Evolutionary conservation across 1,284 basidiomycete genomes (phyloP).

Genomic region (Ustilago crameri): DNA sequence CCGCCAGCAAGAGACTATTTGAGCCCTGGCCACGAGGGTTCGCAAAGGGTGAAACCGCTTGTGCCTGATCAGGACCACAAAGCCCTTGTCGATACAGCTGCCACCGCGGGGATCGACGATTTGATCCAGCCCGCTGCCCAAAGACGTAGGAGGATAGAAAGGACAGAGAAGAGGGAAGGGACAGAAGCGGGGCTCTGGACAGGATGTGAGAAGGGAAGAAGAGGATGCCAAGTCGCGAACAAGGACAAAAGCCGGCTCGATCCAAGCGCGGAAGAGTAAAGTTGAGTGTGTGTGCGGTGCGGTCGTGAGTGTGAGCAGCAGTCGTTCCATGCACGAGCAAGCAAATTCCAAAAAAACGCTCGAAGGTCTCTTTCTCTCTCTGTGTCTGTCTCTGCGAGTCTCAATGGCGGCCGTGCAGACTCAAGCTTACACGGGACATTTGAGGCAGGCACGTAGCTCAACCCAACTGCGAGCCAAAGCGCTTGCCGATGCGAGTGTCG

Average conservation of each 20-base stretch:
- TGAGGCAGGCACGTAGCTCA: not conserved
- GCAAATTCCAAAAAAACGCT: no score
- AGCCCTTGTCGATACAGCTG: conserved; percentile 10
- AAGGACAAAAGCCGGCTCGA: no score
- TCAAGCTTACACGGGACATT: not conserved
- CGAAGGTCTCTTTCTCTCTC: no score
- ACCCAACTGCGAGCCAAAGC: no score
- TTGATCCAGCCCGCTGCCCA: conserved; percentile 19
- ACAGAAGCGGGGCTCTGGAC: conserved; percentile 3
- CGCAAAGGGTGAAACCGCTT: not conserved
- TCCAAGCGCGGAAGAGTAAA: conserved; percentile 8
- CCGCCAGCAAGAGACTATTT: conserved; percentile 12
- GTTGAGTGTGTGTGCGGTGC: not conserved
- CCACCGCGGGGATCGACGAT: conserved; percentile 13
- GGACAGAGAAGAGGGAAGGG: conserved; percentile 1
- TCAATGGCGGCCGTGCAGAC: conserved; percentile 9
- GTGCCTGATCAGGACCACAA: conserved; percentile 5
- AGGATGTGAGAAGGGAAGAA: conserved; percentile 1
- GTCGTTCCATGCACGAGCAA: no score
- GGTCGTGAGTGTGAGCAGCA: no score
- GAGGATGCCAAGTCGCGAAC: not conserved
- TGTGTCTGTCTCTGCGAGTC: no score
- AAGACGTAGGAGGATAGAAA: no score
- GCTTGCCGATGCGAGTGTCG: conserved; percentile 1
- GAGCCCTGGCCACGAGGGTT: conserved; percentile 1